Evolutionary conservation across 768 basidiomycete genomes (phyloP), one percentile per base, ranked within the genome.

Genomic region (Hygrophorus russula): DNA sequence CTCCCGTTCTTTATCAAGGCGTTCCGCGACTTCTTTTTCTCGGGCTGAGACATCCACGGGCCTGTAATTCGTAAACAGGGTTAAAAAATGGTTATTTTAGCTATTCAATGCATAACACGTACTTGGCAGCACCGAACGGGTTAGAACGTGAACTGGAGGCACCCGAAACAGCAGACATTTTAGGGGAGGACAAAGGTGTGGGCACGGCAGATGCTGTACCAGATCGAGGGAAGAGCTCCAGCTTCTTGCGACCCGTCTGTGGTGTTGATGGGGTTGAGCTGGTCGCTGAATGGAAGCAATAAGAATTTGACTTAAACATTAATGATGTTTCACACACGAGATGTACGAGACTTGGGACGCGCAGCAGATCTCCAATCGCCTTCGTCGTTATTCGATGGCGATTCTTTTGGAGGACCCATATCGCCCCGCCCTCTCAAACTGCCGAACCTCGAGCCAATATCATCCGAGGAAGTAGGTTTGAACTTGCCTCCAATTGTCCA

Each of bases 101-200:
- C 28, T n/a, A 27, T 33, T 14, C 15, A 33, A 40, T 14, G 10
- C 9, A 1, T 14, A 28, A 36, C 20, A 59, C 74, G 39, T 52
- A 87, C 86, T 66, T 82, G 29, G 94, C 94, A 42, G 73, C 70
- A 39, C 94, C 96, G 55, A 98, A 98, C 5, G 93, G 93, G 58
- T 73, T 91, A 46, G 82, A 56, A 29, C 76, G 56, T 4, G 67
- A 51, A 15, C 60, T 56, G 36, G 64, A 53, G 6, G 58, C 59
- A 29, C 67, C 48, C 40, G 66, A 69, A 63, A 24, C 24, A 44
- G 71, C 62, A 2, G 71, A 65, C 52, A 85, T 74, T 63, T 83
- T 82, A 0, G 86, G 87, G 6, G 87, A 88, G 0, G 83, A 79
- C 35, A 90, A 66, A 2, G 89, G 83, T 13, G 86, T 82, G 20